Base-by-base conservation (phyloP, 2,329 filamentous ascomycete genomes). In the Colletotrichum echinochloae region DNA sequence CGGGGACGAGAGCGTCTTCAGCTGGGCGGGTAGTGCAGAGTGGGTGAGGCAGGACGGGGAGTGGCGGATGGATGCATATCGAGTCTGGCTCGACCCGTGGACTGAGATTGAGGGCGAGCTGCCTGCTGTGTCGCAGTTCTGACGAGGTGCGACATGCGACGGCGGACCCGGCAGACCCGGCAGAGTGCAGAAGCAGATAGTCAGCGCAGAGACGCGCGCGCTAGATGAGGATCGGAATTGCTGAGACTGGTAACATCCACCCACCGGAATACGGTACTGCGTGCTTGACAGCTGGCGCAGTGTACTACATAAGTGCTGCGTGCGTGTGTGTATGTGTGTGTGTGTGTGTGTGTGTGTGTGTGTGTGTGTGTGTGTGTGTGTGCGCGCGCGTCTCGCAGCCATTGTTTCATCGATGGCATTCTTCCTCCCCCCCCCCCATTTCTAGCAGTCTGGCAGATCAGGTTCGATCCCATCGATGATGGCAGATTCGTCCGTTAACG, bases 11-110 rank as follows among this genome's bases (percentile, higher is more conserved):
- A 56, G 9, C 30, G 44, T 49, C 2, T 66, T 72, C 54, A 70
- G 61, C 46, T 72, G 70, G 70, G 70, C 70, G n/a, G 70, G 70
- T 6, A 70, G 70, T n/a, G 70, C 70, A 20, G 66, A 65, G n/a
- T 72, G 70, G 70, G 23, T 54, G 52, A 63, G 62, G 60, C 48
- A 70, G 6, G 57, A 66, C 48, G 66, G 60, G 11, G 66, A 52
- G n/a, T 72, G 70, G 70, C 66, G 67, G 59, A 72, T 72, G 70
- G 62, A 59, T 28, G 48, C 54, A 41, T 72, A 72, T 54, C 66
- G 66, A 59, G 70, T 72, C 33, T 72, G 70, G 70, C 61, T 72
- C 7, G 67, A 70, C 52, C 61, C 66, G 52, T 71, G 68, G 68
- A 37, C 64, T 52, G 23, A 30, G 39, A 67, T 71, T 33, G 68